Conservation (phyloP, 148 eudicot genomes). For the Talinum fruticosum region DNA sequence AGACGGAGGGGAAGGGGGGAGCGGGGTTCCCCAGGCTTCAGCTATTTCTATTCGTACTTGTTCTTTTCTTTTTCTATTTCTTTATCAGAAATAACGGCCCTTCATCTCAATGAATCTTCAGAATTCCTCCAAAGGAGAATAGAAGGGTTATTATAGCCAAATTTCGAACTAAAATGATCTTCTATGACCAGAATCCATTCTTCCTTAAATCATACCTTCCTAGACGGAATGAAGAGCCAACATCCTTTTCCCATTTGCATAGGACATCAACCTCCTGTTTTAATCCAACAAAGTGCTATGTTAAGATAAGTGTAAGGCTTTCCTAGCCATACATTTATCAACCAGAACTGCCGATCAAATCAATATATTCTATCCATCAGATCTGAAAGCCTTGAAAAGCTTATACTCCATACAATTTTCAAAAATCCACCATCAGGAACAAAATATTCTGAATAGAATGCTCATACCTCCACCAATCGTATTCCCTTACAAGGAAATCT, state of each 20-base stretch:
- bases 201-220: conserved; percentile 10
- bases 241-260: conserved; percentile 10
- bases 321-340: conserved; percentile 11
- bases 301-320: conserved; percentile 6
- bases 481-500: background rate
- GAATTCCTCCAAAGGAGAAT: background rate
- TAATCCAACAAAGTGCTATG: conserved; percentile 5
- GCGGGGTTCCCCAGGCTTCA: background rate
- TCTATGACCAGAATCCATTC: conserved; percentile 4
- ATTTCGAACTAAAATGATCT: background rate
- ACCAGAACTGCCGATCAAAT: conserved; percentile 1
- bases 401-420: background rate
- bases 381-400: background rate
- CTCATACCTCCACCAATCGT: background rate
- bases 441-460: background rate
- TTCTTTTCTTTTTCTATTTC: no score
- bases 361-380: background rate
- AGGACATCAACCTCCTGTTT: conserved; percentile 13
- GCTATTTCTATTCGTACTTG: no score
- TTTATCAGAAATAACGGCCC: no score
- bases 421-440: background rate
- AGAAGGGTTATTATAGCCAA: background rate
- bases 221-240: conserved; percentile 4
- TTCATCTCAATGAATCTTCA: background rate
- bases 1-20: background rate